phyloP scores from a whole-genome alignment of 164 flowering plant species.

The Vitis riparia region DNA sequence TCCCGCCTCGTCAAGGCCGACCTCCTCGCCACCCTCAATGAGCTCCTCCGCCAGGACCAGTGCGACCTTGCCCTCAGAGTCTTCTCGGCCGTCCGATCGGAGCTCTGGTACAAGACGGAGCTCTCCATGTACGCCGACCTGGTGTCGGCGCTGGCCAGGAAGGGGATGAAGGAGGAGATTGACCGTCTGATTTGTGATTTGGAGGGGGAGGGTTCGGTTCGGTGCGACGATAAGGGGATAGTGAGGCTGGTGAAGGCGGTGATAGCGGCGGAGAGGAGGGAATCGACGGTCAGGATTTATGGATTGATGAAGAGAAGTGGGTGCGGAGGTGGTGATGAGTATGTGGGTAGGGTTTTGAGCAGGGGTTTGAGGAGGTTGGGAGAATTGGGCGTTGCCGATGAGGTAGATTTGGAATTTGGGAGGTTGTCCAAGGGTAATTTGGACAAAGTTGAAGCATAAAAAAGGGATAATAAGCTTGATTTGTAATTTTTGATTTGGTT shows the following conservation, averaged over 20 bases:
- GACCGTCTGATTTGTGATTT: constrained; percentile 54
- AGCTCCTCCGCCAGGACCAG: constrained; percentile 80
- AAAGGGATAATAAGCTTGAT: too few species aligned
- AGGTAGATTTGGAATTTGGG: constrained; percentile 50
- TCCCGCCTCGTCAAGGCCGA: constrained; percentile 75
- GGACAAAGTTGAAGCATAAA: constrained; percentile 12
- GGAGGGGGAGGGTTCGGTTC: constrained; percentile 27
- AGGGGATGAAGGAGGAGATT: constrained; percentile 53
- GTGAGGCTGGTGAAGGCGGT: constrained; percentile 53
- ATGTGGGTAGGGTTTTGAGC: constrained; percentile 62
- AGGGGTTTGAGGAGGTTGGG: constrained; percentile 75
- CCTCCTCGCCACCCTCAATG: constrained; percentile 73
- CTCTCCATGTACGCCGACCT: constrained; percentile 54
- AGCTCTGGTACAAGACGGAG: constrained; percentile 43
- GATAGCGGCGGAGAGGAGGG: constrained; percentile 48
- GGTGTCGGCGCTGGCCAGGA: constrained; percentile 45
- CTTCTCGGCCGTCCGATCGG: constrained; percentile 51
- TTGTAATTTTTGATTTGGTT: too few species aligned
- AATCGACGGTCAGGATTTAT: constrained; percentile 61
- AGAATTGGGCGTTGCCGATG: constrained; percentile 47
- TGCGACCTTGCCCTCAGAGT: constrained; percentile 62
- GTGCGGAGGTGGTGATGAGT: constrained; percentile 61
- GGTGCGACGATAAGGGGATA: constrained; percentile 44
- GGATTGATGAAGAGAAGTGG: constrained; percentile 58
- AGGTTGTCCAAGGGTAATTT: constrained; percentile 25